Conservation (phyloP, 345 rosid genomes). For the Anacardium occidentale region DNA sequence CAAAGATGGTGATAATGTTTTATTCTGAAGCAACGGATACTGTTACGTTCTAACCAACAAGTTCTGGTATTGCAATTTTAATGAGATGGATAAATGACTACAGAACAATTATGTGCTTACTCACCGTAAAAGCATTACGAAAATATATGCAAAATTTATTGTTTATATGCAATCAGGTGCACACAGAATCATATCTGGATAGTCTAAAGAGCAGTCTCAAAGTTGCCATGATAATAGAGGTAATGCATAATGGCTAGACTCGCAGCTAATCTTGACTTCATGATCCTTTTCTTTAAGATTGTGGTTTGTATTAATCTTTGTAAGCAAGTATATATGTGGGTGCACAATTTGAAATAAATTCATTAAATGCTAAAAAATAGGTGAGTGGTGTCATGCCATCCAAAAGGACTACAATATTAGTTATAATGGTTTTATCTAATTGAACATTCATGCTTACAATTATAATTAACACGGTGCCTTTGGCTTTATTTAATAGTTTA, state of each 20-base stretch:
- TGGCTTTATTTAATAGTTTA: constrained; percentile 7
- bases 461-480: neutral
- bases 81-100: neutral
- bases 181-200: constrained; percentile 65
- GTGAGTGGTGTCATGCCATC: constrained; percentile 4
- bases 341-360: neutral
- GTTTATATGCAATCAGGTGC: constrained; percentile 51
- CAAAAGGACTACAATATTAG: neutral
- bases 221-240: constrained; percentile 84
- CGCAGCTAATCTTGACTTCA: constrained; percentile 1
- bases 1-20: too few relatives aligned
- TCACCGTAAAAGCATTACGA: neutral
- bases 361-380: neutral
- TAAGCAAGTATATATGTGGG: neutral
- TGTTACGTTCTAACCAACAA: too few relatives aligned
- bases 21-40: too few relatives aligned
- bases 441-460: neutral
- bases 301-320: neutral
- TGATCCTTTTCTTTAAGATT: neutral
- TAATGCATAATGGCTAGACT: constrained; percentile 24
- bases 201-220: constrained; percentile 71
- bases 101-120: neutral
- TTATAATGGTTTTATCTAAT: neutral
- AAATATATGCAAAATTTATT: neutral
- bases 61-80: neutral